Base-by-base conservation (phyloP, 164 flowering plant species). In the Nymphaea colorata region DNA sequence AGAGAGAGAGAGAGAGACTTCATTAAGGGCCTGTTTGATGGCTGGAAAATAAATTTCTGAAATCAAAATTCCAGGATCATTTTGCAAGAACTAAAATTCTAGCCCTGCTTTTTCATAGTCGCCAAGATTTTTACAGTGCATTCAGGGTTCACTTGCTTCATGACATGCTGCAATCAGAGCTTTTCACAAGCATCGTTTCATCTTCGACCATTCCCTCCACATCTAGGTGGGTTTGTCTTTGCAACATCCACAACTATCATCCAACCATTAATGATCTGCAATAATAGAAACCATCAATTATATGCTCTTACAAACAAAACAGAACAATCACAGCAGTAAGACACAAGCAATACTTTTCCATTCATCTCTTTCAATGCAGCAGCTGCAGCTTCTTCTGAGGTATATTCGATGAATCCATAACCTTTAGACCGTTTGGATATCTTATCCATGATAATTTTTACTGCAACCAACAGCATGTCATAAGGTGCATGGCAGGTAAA, bases 191-290 rank as follows among this genome's bases (percentile, higher is more conserved):
- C 36, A 25, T 25, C 36, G 36, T 25, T 47, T 6, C 64, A 36
- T 61, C 72, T 79, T 77, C 12, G 79, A 77, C 2, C 74, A 84
- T 47, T 72, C 79, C 71, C 84, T 80, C 74, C 78, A 76, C 69
- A 79, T 72, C 70, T 86, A 42, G 82, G 85, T 3, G 95, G 90
- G 74, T 72, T 89, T 55, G 55, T 78, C 82, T 84, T 88, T 15
- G 98, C 98, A 74, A 88, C 96, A 79, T 89, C 95, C 51, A 91
- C 98, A 68, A 85, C 88, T 70, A 91, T 94, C 97, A 89, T 89
- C 76, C 76, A 91, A 36, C 98, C 97, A 77, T 91, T 94, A 41
- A 94, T 94, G 73, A 94, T 88, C 98, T 91, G 86, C 79, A 79
- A 66, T 41, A 67, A 18, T 25, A 47, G 55, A 7, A 47, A 47